phyloP scores from a whole-genome alignment of 176 grass and related monocot genomes.

The Bonia amplexicaulis region DNA sequence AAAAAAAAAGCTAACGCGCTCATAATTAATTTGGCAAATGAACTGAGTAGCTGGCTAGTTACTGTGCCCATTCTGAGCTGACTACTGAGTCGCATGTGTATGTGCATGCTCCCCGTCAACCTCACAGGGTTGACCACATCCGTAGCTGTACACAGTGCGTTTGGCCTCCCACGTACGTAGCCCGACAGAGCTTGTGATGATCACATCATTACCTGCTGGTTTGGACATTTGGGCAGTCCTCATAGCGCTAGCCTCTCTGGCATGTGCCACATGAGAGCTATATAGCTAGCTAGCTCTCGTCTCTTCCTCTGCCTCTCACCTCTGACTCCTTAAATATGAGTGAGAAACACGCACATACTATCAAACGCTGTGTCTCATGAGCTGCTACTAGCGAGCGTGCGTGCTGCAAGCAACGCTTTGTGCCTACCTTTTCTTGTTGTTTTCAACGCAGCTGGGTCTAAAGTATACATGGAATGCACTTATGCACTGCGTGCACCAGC shows the following conservation, averaged over 20 bases:
- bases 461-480: neutral
- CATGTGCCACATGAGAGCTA: slow-evolving; percentile 37
- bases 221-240: slow-evolving; percentile 1
- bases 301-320: neutral
- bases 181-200: slow-evolving; percentile 40
- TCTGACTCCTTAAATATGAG: slow-evolving; percentile 25
- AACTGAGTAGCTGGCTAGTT: neutral
- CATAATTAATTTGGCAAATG: neutral
- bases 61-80: neutral
- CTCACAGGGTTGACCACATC: slow-evolving; percentile 19
- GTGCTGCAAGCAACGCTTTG: no score
- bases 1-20: neutral
- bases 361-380: no score
- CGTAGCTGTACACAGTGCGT: neutral
- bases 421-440: neutral
- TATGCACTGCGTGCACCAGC: no score
- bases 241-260: neutral
- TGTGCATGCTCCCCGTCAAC: slow-evolving; percentile 27
- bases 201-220: slow-evolving; percentile 64
- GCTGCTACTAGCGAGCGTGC: no score
- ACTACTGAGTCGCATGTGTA: neutral
- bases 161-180: slow-evolving; percentile 23
- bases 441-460: neutral
- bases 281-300: neutral
- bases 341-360: neutral